phyloP scores from a whole-genome alignment of 495 filamentous ascomycete genomes.

The Cercophora newfieldiana region DNA sequence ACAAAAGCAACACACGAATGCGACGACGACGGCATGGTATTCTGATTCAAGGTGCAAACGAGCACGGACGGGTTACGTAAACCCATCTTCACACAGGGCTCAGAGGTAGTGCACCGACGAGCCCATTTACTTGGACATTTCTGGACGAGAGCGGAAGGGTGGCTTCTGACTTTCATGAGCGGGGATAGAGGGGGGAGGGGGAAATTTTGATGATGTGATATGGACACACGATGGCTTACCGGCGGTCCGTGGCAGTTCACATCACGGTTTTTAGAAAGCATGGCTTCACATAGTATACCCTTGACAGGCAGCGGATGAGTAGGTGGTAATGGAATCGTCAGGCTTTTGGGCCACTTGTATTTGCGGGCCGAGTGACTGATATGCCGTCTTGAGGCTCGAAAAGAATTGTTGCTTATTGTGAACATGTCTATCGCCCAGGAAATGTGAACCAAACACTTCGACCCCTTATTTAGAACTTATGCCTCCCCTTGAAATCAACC shows the following conservation, averaged over 20 bases:
- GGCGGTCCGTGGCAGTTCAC: conserved; percentile 8
- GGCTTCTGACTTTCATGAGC: background rate
- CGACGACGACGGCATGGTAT: conserved; percentile 9
- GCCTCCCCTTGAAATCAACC: too few relatives aligned
- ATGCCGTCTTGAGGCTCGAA: background rate
- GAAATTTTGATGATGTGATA: background rate
- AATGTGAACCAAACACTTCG: too few relatives aligned
- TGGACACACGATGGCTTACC: background rate
- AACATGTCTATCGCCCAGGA: background rate
- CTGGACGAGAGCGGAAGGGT: background rate
- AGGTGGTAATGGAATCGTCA: conserved; percentile 14
- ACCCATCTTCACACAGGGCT: conserved; percentile 5
- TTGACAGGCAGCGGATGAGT: conserved; percentile 15
- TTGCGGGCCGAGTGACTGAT: background rate
- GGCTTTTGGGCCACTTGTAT: background rate
- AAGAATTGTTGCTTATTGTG: background rate
- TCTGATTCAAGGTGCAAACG: conserved; percentile 22
- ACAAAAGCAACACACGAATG: conserved; percentile 3
- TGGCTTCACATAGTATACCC: conserved; percentile 19
- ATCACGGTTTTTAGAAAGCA: conserved; percentile 18
- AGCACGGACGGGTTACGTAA: conserved; percentile 13
- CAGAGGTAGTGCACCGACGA: conserved; percentile 15
- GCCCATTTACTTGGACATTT: conserved; percentile 6
- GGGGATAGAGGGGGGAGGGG: background rate
- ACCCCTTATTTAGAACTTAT: too few relatives aligned